Evolutionary conservation across 768 basidiomycete genomes (phyloP), one percentile per base, ranked within the genome.

Genomic region (Boletus fagicola): DNA sequence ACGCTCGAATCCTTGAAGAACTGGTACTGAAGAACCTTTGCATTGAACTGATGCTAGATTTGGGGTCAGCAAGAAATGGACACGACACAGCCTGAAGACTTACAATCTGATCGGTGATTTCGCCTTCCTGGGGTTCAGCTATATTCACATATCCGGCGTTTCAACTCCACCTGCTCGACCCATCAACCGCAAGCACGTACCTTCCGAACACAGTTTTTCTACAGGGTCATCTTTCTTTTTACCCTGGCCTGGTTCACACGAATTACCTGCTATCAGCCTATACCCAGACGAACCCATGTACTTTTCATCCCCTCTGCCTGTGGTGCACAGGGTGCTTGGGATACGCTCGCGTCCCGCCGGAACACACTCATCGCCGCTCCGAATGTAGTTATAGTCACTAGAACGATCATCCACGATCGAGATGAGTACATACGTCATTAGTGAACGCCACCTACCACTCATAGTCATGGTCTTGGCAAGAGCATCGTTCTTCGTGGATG

Each of bases 241-340:
- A 2, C 90, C 93, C 13, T 62, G 61, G 4, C 68, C 62, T n/a
- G 78, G 78, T 38, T 78, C 79, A 68, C 97, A 99, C 0, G 87
- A 89, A 66, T 99, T 90, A 0, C 96, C 96, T 4, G 97, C 94
- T 57, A 99, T 92, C 67, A 87, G 84, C 33, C 94, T 81, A 70
- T 86, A 99, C 0, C 97, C 97, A 20, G 91, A 93, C 0, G 95
- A 98, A 0, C 97, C 97, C 68, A 80, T 65, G 68, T 93, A 99
- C 8, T 67, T 83, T 60, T 88, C 78, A 6, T 81, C 77, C 0
- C 81, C 73, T 46, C 76, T 77, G 10, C 76, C 75, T 11, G 72
- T 68, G 7, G 66, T 62, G 64, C 94, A 96, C 1, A 87, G 77
- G 4, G 84, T 90, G 6, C 86, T 80, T 0, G 93, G 90, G 46